Evolutionary conservation across 768 basidiomycete species (phyloP), one percentile per base, ranked within the genome.

Genomic region (Epithele typhae): DNA sequence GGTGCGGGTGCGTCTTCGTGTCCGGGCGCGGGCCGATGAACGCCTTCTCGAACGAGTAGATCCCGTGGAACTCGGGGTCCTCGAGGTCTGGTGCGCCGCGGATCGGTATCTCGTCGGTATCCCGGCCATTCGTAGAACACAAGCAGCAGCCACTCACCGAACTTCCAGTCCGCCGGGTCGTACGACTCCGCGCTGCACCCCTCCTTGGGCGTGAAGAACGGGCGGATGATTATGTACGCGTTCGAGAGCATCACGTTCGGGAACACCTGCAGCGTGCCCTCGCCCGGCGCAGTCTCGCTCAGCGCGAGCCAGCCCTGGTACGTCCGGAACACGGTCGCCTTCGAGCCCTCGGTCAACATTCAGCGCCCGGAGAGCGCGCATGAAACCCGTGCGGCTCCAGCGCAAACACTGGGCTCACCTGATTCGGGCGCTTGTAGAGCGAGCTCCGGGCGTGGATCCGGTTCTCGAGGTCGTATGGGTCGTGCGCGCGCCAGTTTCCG

Each of bases 221-320:
- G 87, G 15, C 87, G 74, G 5, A 91, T 70, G 25, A 89, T 81
- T 49, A 75, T 72, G 60, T 89, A 89, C 0, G 84, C 77, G 46
- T 84, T 88, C 9, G 82, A 79, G 5, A 88, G 64, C 17, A 71
- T 56, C 30, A 89, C 72, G 49, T 80, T 74, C 1, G 87, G 85
- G 62, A 79, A 87, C 25, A 88, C 81, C 50, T 69, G 76, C 17
- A 86, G 65, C 2, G 83, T 85, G 32, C 87, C 87, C 59, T 88
- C 74, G 1, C 69, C 75, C 0, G 86, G 86, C 1, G 71, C 82
- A 11, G 79, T 88, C 55, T 84, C 77, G 51, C 78, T 81, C 70
- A 84, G 69, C 1, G 84, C 73, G 12, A 85, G 61, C 87, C 86
- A 89, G n/a, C 85, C 86, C 56, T 88, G 87, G 68, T 82, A 89